Evolutionary conservation across 331 rosid species (phyloP).

Genomic region (Erythrophleum ivorense): DNA sequence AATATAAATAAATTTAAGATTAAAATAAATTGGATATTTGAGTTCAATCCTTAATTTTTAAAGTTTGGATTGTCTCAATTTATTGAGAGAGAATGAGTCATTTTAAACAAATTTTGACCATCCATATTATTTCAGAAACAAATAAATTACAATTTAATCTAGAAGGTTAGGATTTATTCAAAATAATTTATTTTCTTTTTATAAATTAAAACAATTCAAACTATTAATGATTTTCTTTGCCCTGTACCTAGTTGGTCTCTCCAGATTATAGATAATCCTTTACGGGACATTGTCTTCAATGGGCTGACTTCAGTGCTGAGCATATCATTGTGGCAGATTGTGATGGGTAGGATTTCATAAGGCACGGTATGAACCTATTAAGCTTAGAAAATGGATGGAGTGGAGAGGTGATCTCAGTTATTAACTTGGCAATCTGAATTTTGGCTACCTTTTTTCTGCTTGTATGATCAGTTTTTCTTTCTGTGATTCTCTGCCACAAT

Average conservation of each 20-base stretch:
- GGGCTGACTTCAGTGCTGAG: background rate
- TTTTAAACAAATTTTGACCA: no score
- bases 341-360: background rate
- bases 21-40: no score
- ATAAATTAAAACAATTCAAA: no score
- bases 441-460: background rate
- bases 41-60: no score
- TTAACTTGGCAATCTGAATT: background rate
- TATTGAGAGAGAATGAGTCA: no score
- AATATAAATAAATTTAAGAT: background rate
- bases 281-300: background rate
- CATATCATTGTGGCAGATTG: background rate
- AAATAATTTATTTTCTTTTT: no score
- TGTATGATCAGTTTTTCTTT: background rate
- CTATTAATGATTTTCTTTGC: no score
- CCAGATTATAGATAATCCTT: background rate
- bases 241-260: background rate
- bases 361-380: background rate
- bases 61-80: no score
- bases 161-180: no score
- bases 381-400: background rate
- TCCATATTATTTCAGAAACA: no score
- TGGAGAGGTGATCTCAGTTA: background rate
- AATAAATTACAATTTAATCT: no score
- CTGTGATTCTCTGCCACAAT: background rate